Evolutionary conservation across 2,329 filamentous ascomycete genomes (phyloP).

Genomic region (Botrytis cinerea): DNA sequence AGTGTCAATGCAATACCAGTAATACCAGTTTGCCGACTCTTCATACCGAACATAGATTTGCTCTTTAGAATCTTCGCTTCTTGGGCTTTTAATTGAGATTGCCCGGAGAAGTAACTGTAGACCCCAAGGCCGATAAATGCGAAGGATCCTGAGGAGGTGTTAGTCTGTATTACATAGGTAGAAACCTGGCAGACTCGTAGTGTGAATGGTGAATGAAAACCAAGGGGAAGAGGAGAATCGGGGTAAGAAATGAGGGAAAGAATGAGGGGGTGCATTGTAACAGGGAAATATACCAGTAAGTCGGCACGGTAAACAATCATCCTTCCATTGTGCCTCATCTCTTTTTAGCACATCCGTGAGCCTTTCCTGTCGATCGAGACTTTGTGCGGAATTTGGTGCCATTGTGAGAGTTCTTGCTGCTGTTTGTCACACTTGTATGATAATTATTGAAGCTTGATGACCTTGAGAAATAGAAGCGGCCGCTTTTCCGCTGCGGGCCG

Average conservation of each 20-base stretch:
- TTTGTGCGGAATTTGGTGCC: constrained; percentile 7
- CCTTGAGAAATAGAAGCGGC: constrained; percentile 27
- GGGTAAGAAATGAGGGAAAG: too few relatives aligned
- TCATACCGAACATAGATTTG: constrained; percentile 71
- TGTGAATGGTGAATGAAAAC: neutral
- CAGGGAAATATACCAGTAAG: constrained; percentile 35
- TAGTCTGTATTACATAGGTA: neutral
- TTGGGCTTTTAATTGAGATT: constrained; percentile 68
- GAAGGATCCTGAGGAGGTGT: constrained; percentile 59
- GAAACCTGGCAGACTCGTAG: neutral
- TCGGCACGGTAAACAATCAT: constrained; percentile 47
- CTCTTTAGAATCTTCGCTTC: constrained; percentile 66
- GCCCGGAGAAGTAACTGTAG: constrained; percentile 77
- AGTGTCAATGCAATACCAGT: constrained; percentile 66
- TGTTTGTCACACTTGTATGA: neutral
- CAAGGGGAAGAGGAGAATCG: neutral
- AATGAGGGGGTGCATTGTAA: neutral
- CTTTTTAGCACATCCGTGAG: constrained; percentile 35
- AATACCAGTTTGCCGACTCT: constrained; percentile 67
- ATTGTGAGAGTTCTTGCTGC: neutral
- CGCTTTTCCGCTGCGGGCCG: constrained; percentile 23
- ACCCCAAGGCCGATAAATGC: constrained; percentile 74
- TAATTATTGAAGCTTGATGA: constrained; percentile 5
- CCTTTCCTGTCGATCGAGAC: constrained; percentile 35
- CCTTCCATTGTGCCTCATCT: constrained; percentile 32